These are phyloP conservation scores for Chlamydomonas reinhardtii DNA, from an alignment of 163 green algal genomes.

Conservation along the genomic window DNA sequence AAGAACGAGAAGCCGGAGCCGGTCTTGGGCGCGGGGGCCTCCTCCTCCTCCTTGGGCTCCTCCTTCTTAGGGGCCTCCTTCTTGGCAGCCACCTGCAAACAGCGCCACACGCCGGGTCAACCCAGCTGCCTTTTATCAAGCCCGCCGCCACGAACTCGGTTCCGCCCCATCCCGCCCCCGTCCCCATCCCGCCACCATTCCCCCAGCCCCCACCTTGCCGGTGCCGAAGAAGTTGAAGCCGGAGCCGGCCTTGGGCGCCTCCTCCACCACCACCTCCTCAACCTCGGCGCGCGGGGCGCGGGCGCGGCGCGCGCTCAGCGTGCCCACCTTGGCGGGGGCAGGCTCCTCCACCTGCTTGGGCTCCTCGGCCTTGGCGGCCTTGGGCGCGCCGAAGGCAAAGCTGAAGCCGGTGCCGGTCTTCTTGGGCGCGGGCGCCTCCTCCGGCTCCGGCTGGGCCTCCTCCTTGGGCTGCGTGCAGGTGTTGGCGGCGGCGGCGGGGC, in stretches of 20 bases:
- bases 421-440: neutral
- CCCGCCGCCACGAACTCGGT: no score
- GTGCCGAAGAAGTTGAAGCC: slow-evolving; percentile 37
- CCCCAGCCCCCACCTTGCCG: neutral
- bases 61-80: neutral
- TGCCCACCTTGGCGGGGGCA: neutral
- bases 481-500: neutral
- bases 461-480: neutral
- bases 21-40: slow-evolving; percentile 18
- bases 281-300: no score
- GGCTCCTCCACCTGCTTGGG: slow-evolving; percentile 3
- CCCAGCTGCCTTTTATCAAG: no score
- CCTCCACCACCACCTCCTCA: neutral
- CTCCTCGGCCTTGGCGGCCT: slow-evolving; percentile 19
- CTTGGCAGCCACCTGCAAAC: neutral
- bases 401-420: slow-evolving; percentile 21
- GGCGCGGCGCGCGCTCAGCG: no score
- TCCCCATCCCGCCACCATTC: neutral
- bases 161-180: no score
- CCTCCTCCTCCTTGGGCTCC: slow-evolving; percentile 7
- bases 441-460: neutral
- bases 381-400: slow-evolving; percentile 28
- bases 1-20: slow-evolving; percentile 42
- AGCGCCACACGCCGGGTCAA: no score
- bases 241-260: slow-evolving; percentile 1